These are phyloP conservation scores for Candida sp. DNA, from an alignment of 1,139 yeast genomes.

Conservation along the genomic window DNA sequence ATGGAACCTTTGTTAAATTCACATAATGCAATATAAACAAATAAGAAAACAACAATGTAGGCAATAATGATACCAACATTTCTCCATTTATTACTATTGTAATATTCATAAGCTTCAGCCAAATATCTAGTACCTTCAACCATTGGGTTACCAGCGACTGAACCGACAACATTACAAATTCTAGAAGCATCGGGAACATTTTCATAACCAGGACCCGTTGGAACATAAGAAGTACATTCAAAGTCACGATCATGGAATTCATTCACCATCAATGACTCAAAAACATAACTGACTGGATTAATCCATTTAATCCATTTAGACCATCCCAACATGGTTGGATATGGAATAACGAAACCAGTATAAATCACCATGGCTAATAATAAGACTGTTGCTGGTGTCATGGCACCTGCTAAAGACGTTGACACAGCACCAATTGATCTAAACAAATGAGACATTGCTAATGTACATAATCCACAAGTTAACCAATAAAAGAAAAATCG, in stretches of 20 bases:
- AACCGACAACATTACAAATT: conserved; percentile 67
- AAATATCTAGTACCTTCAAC: conserved; percentile 64
- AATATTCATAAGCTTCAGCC: conserved; percentile 42
- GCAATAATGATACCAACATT: conserved; percentile 70
- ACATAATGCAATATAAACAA: conserved; percentile 52
- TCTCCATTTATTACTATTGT: conserved; percentile 72
- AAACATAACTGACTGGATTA: conserved; percentile 56
- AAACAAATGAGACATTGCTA: conserved; percentile 57
- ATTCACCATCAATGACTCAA: conserved; percentile 54
- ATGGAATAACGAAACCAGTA: conserved; percentile 59
- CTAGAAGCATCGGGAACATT: conserved; percentile 23
- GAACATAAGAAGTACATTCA: conserved; percentile 44
- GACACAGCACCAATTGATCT: conserved; percentile 58
- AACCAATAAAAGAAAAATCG: conserved; percentile 55
- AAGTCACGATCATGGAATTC: conserved; percentile 50
- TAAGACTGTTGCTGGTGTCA: conserved; percentile 57
- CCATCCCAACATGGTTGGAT: conserved; percentile 60
- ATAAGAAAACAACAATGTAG: conserved; percentile 52
- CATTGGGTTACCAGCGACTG: conserved; percentile 49
- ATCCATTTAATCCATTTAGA: conserved; percentile 59
- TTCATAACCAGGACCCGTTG: conserved; percentile 50
- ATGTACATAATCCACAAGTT: conserved; percentile 37
- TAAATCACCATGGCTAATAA: conserved; percentile 52
- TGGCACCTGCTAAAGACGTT: conserved; percentile 55
- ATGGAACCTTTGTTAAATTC: conserved; percentile 71